Conservation (phyloP, 352 stramenopile genomes). For the Hyaloperonospora brassicae region DNA sequence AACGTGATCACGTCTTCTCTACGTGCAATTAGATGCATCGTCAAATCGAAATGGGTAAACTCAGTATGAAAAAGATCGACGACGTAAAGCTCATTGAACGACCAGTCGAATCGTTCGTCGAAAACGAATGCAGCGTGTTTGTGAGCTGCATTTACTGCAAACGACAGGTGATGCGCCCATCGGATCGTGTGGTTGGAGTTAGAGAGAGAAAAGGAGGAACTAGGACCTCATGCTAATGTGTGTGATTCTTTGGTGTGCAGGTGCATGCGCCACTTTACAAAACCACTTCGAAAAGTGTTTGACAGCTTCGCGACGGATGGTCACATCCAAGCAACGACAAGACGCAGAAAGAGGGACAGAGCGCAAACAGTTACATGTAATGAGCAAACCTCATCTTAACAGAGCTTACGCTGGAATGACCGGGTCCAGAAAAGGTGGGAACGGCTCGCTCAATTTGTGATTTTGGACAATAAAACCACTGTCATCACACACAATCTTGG, state of each 20-base stretch:
- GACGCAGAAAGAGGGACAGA: slow-evolving; percentile 29
- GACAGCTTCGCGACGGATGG: slow-evolving; percentile 44
- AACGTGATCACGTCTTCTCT: neutral
- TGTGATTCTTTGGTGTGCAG: slow-evolving; percentile 11
- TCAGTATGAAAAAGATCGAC: slow-evolving; percentile 65
- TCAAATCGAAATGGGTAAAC: slow-evolving; percentile 44
- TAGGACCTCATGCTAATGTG: slow-evolving; percentile 7
- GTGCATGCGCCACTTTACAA: slow-evolving; percentile 61
- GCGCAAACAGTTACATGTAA: slow-evolving; percentile 29
- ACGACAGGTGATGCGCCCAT: slow-evolving; percentile 32
- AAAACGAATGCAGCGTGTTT: slow-evolving; percentile 52
- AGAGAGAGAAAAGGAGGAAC: slow-evolving; percentile 40
- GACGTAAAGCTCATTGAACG: slow-evolving; percentile 51
- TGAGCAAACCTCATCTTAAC: slow-evolving; percentile 28
- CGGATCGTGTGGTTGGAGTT: slow-evolving; percentile 2
- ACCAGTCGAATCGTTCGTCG: slow-evolving; percentile 21
- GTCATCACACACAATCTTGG: slow-evolving; percentile 27
- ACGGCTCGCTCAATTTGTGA: slow-evolving; percentile 7
- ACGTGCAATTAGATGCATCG: slow-evolving; percentile 41
- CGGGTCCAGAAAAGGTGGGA: slow-evolving; percentile 5
- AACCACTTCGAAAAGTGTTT: slow-evolving; percentile 72
- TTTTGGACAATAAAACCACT: slow-evolving; percentile 46
- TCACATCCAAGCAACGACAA: slow-evolving; percentile 29
- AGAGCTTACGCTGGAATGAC: slow-evolving; percentile 3
- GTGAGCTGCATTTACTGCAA: slow-evolving; percentile 58